Conservation (phyloP, 768 basidiomycete species). For the Tremella fuciformis region DNA sequence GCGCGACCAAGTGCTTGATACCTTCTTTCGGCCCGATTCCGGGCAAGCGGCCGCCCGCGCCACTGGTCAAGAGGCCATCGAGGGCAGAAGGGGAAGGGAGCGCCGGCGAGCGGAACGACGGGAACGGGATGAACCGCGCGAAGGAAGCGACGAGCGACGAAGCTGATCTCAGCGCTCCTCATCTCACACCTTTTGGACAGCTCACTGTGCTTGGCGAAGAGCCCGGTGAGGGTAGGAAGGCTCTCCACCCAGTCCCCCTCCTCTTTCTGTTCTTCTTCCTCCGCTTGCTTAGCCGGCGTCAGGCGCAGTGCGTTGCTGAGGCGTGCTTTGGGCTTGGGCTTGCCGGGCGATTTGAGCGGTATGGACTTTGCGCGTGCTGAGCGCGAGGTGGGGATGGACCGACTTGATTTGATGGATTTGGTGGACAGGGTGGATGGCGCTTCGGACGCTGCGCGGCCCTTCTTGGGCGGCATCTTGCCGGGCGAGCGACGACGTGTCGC, state of each 20-base stretch:
- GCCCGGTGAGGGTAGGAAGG: slow-evolving; percentile 10
- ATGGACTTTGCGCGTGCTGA: too few relatives aligned
- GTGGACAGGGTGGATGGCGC: too few relatives aligned
- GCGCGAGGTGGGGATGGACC: too few relatives aligned
- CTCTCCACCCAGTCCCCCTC: neutral
- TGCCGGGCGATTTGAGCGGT: too few relatives aligned
- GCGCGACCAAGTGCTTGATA: neutral
- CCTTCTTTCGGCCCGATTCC: neutral
- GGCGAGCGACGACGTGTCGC: too few relatives aligned
- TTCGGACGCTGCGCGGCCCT: too few relatives aligned
- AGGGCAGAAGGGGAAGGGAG: slow-evolving; percentile 1
- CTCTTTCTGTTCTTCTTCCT: too few relatives aligned
- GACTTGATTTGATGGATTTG: too few relatives aligned
- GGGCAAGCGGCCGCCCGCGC: neutral
- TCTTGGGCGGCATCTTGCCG: too few relatives aligned
- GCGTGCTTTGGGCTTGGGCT: too few relatives aligned
- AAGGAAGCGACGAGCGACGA: neutral
- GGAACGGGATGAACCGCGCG: slow-evolving; percentile 1
- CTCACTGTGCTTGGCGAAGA: slow-evolving; percentile 13
- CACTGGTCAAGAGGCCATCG: neutral
- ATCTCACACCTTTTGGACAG: neutral
- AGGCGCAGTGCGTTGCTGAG: too few relatives aligned
- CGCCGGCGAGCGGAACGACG: neutral
- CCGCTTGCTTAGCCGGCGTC: too few relatives aligned
- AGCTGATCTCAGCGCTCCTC: neutral